phyloP scores from a whole-genome alignment of 164 flowering plant species.

The Cinnamomum micranthum region DNA sequence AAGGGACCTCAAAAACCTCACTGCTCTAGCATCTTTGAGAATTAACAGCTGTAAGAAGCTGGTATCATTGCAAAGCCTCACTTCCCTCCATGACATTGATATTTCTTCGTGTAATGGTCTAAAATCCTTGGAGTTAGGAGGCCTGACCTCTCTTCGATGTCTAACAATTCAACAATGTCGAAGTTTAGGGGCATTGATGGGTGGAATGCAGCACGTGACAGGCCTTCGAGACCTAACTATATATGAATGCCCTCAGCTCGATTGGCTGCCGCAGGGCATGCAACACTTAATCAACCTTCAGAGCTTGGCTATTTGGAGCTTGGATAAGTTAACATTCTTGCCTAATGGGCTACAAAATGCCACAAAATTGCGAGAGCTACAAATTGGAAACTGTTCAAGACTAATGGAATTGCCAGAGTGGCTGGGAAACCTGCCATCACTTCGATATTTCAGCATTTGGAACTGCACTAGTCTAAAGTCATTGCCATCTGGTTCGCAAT shows the following conservation, averaged over 20 bases:
- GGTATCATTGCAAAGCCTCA: neutral
- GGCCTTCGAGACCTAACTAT: neutral
- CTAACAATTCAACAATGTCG: neutral
- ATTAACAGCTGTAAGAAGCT: neutral
- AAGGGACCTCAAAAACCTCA: conserved; percentile 7
- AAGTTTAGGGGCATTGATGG: neutral
- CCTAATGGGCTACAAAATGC: conserved; percentile 4
- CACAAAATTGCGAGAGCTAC: neutral
- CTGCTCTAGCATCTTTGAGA: neutral
- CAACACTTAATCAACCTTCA: neutral
- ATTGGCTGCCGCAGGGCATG: neutral
- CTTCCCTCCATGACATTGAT: neutral
- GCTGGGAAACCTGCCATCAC: neutral
- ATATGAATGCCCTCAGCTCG: neutral
- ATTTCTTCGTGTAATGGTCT: no score
- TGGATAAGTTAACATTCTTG: conserved; percentile 7
- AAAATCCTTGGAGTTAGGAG: no score
- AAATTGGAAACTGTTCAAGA: neutral
- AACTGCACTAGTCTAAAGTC: neutral
- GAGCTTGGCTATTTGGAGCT: neutral
- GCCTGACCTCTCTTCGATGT: neutral
- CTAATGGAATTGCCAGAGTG: conserved; percentile 1
- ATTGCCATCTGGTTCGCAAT: neutral
- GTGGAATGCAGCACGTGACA: no score
- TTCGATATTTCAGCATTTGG: neutral